Evolutionary conservation across 2,329 filamentous ascomycete genomes (phyloP), one percentile per base, ranked within the genome.

Genomic region (Beauveria sp.): DNA sequence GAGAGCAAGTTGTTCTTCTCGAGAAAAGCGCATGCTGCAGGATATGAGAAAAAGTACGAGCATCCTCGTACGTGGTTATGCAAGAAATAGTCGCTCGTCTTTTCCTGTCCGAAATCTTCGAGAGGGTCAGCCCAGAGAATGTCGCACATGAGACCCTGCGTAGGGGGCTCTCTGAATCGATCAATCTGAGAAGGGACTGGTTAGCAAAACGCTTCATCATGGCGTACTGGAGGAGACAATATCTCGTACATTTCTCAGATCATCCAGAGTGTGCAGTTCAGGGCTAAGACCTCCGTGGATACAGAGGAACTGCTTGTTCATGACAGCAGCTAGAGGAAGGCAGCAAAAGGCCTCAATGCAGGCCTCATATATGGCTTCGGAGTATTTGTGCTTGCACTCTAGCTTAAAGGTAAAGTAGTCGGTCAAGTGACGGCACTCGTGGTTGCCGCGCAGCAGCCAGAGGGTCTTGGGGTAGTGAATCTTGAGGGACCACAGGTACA

Each of bases 371-470:
- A 99, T 84, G 65, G 84, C 84, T 78, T 97, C 94, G 40, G 91
- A 96, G 78, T 99, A 99, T 77, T 99, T 99, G 84, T 99, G 94
- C 80, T 96, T 97, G 83, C 94, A 99, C 76, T 99, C 94, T 62
- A 99, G 87, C 82, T 99, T 97, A 82, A 99, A 99, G 64, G 94
- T 99, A 79, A 99, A 99, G 82, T 99, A 99, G 74, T 99, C 94
- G 62, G 94, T 99, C 83, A 99, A 84, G 80, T 99, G 94, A 70
- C 94, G 89, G 76, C 94, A 99, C 78, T 99, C 94, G 79, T 99
- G 94, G 77, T 99, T 99, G 67, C 94, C 94, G 70, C 94, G 90
- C 67, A 99, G 85, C 68, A 99, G 83, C 94, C 94, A 99, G 61
- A 99, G 86, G 22, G 91, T 93, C 76, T 97, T 92, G 59, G 94